Evolutionary conservation across 306 rosid species (phyloP).

Genomic region (Lotus japonicus): DNA sequence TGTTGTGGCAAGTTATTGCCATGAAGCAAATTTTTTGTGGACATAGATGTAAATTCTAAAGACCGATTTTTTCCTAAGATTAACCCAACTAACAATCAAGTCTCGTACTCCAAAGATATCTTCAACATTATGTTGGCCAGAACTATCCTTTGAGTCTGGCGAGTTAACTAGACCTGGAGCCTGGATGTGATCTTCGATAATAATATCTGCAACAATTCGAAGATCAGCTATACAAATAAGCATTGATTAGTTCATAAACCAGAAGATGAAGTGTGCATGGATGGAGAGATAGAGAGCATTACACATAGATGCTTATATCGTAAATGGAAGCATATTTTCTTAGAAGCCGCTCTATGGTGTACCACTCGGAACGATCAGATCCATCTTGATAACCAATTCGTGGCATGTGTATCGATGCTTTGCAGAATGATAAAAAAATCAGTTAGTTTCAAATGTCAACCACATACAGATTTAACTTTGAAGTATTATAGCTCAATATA

Average conservation of each 20-base stretch:
- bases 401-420: conserved; percentile 96
- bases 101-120: neutral
- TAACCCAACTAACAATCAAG: too few species aligned
- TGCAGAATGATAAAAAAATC: neutral
- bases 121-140: neutral
- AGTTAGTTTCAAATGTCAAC: neutral
- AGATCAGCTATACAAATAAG: neutral
- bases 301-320: conserved; percentile 63
- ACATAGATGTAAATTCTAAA: too few species aligned
- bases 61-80: too few species aligned
- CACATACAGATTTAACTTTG: neutral
- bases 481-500: too few species aligned
- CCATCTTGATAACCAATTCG: conserved; percentile 93
- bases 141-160: neutral
- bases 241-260: neutral
- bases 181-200: conserved; percentile 45
- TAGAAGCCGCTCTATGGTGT: conserved; percentile 80
- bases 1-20: too few species aligned
- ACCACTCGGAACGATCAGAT: conserved; percentile 91
- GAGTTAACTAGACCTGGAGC: neutral
- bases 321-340: conserved; percentile 79
- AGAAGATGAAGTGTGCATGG: neutral
- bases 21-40: too few species aligned
- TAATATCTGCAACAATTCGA: conserved; percentile 56
- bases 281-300: conserved; percentile 15